These are phyloP conservation scores for Phytophthora pistaciae DNA, from an alignment of 352 stramenopile genomes.

Conservation along the genomic window DNA sequence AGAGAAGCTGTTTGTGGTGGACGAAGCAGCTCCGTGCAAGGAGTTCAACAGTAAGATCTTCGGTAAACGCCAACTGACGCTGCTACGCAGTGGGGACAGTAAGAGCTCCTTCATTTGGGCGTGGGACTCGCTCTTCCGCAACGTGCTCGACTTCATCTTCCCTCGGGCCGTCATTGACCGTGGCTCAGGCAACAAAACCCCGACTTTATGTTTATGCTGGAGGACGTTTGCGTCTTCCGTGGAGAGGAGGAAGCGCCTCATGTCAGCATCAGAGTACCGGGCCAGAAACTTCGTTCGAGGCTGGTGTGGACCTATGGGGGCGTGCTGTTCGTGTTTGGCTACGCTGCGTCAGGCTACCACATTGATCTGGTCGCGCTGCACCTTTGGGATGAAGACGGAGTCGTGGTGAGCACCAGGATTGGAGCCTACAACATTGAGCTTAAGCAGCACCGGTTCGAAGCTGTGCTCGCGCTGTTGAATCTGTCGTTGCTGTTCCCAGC, in stretches of 20 bases:
- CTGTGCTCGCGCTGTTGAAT: conserved; percentile 27
- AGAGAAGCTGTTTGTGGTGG: conserved; percentile 17
- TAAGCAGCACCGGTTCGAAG: conserved; percentile 10
- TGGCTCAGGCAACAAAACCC: conserved; percentile 13
- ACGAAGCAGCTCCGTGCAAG: conserved; percentile 10
- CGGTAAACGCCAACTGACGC: conserved; percentile 2
- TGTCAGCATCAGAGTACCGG: conserved; percentile 12
- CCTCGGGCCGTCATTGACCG: conserved; percentile 13
- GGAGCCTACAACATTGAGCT: conserved; percentile 22
- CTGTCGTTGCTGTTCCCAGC: conserved; percentile 27
- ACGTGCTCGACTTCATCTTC: conserved; percentile 17
- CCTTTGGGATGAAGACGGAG: not conserved
- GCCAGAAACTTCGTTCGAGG: conserved; percentile 13
- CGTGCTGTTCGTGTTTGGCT: conserved; percentile 29
- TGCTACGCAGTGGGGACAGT: conserved; percentile 1
- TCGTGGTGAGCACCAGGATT: conserved; percentile 2
- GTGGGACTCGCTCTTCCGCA: conserved; percentile 15
- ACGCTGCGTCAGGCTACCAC: conserved; percentile 23
- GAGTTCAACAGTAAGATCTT: conserved; percentile 15
- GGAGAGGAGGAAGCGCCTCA: conserved; percentile 19
- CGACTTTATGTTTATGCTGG: conserved; percentile 22
- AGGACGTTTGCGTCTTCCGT: conserved; percentile 28
- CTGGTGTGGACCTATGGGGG: conserved; percentile 19
- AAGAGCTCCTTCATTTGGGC: conserved; percentile 11
- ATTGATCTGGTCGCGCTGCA: conserved; percentile 14